Evolutionary conservation across 164 flowering plant species (phyloP).

Genomic region (Akebia trifoliata): DNA sequence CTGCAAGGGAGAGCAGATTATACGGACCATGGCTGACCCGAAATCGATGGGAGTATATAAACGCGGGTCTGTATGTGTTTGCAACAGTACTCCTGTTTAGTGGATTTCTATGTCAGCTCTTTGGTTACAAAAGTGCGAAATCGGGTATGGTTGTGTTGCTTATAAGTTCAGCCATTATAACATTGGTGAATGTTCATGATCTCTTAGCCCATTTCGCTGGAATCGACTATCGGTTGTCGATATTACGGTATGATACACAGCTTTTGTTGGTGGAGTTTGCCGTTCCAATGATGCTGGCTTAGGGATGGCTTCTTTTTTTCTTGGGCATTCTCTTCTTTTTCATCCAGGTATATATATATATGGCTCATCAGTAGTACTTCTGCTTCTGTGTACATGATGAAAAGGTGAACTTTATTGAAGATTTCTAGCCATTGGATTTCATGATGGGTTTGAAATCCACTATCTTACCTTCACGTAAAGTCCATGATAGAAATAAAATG

Average conservation of each 20-base stretch:
- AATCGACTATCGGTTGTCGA: conserved; percentile 44
- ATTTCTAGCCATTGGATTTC: too few species aligned
- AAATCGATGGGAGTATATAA: conserved; percentile 67
- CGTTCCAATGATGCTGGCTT: conserved; percentile 51
- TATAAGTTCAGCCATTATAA: conserved; percentile 36
- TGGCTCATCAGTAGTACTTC: background rate
- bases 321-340: conserved; percentile 56
- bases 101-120: conserved; percentile 56
- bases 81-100: conserved; percentile 48
- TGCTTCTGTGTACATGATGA: background rate
- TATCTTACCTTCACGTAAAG: too few species aligned
- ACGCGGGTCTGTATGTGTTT: conserved; percentile 74
- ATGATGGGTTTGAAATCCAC: too few species aligned
- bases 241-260: conserved; percentile 60
- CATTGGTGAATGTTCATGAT: conserved; percentile 64
- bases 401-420: background rate
- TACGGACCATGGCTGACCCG: conserved; percentile 59
- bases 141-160: conserved; percentile 61
- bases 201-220: conserved; percentile 77
- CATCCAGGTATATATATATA: conserved; percentile 37
- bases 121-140: conserved; percentile 32
- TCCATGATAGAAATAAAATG: too few species aligned
- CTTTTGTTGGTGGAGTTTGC: conserved; percentile 75
- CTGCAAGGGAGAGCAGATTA: conserved; percentile 67
- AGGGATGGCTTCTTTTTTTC: conserved; percentile 50